phyloP scores from a whole-genome alignment of 148 eudicot genomes.

The Persicaria maculosa region DNA sequence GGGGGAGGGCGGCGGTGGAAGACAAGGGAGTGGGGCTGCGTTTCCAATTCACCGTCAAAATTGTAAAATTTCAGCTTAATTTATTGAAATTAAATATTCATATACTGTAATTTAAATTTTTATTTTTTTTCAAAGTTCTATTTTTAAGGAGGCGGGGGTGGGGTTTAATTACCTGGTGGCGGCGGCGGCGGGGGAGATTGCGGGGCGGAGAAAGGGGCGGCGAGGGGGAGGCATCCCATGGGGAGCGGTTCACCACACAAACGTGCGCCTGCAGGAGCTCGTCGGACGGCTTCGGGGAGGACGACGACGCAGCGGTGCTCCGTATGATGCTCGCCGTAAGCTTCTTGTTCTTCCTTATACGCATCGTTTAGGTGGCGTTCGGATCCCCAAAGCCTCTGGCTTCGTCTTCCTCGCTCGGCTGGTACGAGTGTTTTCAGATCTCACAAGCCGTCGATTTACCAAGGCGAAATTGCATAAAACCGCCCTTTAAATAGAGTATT shows the following conservation, averaged over 20 bases:
- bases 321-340: constrained; percentile 14
- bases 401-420: constrained; percentile 6
- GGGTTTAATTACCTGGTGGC: constrained; percentile 8
- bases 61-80: neutral
- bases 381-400: neutral
- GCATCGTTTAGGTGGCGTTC: constrained; percentile 8
- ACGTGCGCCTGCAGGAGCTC: constrained; percentile 17
- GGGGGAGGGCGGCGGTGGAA: constrained; percentile 9
- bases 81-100: neutral
- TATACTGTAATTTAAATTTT: no score
- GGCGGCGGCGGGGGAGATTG: neutral
- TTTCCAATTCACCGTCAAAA: constrained; percentile 7
- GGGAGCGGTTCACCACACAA: constrained; percentile 18
- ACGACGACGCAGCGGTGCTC: constrained; percentile 12
- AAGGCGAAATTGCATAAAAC: neutral
- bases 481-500: neutral
- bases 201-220: neutral
- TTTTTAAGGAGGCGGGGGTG: neutral
- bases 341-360: constrained; percentile 18
- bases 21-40: neutral
- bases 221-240: constrained; percentile 13
- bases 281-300: constrained; percentile 13
- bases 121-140: no score
- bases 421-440: neutral
- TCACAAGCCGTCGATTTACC: constrained; percentile 10